Base-by-base conservation (phyloP, 495 filamentous ascomycete species). In the Niebla homalea region DNA sequence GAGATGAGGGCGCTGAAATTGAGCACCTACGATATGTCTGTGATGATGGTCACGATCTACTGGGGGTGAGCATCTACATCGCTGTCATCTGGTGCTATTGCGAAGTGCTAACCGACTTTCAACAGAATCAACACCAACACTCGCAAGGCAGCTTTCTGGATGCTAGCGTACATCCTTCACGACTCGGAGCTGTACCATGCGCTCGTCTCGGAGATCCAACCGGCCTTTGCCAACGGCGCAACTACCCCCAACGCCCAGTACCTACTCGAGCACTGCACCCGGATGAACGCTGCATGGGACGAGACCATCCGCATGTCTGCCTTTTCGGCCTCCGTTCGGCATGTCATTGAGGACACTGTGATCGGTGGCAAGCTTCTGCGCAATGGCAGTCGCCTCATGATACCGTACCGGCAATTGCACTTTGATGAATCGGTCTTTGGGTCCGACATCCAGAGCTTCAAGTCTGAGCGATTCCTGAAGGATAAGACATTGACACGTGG, bases 351-450 rank as follows among this genome's bases (percentile, higher is more conserved):
- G 42, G 16, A 38, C 10, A 57, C 55, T 1, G 36, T 56, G 21
- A 53, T 55, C 12, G 60, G 61, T 0, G 55, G 53, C 14, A 60
- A 57, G 25, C 29, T 3, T 3, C 40, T 67, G 14, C 54, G 49
- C 2, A 47, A 51, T 22, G 60, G 58, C 14, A 50, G 53, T 26
- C 57, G 59, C 7, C 37, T 66, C 45, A 60, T 66, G 54, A 53
- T 66, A 4, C 60, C 64, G 12, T 54, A 61, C 43, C 62, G 62
- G 0, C 62, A 62, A 38, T 52, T 66, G 22, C 60, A 64, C 23
- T 62, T 61, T 41, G 54, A 63, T 46, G 56, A 52, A 46, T 15
- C 43, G 14, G 49, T 60, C 6, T 63, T 62, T 23, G 59, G 61
- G 3, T 32, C 20, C 3, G 49, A 59, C 19, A 35, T 42, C 18